Evolutionary conservation across 2,329 filamentous ascomycete species (phyloP).

Genomic region (Chaetomium sp.): DNA sequence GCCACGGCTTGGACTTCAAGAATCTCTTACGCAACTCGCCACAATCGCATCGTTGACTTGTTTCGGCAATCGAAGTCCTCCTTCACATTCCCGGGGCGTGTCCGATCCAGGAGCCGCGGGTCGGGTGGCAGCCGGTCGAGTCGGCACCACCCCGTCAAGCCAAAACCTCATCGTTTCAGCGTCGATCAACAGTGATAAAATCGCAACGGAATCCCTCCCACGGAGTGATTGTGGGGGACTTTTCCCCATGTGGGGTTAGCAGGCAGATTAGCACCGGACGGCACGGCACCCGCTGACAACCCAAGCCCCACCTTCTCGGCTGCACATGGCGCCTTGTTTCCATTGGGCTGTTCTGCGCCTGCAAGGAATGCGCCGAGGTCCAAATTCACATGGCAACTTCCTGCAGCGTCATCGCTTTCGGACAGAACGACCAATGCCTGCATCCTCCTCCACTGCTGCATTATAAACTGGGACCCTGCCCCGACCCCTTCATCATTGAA

Average conservation of each 20-base stretch:
- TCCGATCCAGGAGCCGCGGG: neutral
- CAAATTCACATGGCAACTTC: slow-evolving; percentile 32
- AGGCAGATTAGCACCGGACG: neutral
- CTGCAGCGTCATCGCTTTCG: slow-evolving; percentile 32
- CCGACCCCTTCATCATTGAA: slow-evolving; percentile 10
- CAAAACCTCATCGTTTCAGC: neutral
- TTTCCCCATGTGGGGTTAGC: slow-evolving; percentile 11
- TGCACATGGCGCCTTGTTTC: slow-evolving; percentile 24
- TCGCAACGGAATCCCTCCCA: neutral
- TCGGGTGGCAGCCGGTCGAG: neutral
- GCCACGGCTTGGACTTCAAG: neutral
- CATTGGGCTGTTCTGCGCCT: neutral
- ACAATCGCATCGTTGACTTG: neutral
- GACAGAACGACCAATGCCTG: slow-evolving; percentile 9
- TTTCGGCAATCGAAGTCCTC: neutral
- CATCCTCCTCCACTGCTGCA: slow-evolving; percentile 1
- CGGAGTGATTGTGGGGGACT: neutral
- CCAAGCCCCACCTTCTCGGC: slow-evolving; percentile 1
- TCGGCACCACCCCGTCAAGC: neutral
- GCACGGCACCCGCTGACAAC: neutral
- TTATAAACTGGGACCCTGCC: slow-evolving; percentile 23
- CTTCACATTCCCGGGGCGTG: neutral
- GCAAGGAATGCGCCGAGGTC: slow-evolving; percentile 32
- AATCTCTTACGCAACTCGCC: neutral
- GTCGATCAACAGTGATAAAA: neutral